Conservation (phyloP, 1,284 basidiomycete species). For the Leccinum huronense region DNA sequence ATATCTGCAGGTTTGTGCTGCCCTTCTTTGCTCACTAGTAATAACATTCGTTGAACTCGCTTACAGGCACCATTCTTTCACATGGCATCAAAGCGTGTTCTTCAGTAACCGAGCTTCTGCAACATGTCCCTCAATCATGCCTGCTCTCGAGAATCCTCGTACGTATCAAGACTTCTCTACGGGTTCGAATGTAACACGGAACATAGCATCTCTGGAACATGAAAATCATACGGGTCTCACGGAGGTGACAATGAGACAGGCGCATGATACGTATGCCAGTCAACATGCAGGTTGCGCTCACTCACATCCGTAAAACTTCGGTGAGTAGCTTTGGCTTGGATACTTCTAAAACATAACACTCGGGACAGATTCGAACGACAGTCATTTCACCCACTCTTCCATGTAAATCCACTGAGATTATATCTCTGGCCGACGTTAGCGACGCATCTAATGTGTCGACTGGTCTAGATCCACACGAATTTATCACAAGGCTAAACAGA, state of each 20-base stretch:
- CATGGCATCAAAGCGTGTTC: conserved; percentile 56
- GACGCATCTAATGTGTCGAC: conserved; percentile 81
- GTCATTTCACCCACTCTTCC: conserved; percentile 60
- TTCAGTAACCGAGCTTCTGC: conserved; percentile 57
- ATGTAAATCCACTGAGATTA: conserved; percentile 76
- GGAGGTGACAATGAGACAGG: conserved; percentile 63
- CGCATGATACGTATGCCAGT: conserved; percentile 61
- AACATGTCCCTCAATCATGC: conserved; percentile 51
- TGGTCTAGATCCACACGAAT: conserved; percentile 73
- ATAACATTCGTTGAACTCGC: conserved; percentile 12
- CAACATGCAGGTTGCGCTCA: conserved; percentile 56
- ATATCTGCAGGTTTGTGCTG: conserved; percentile 62
- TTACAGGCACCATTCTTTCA: conserved; percentile 53
- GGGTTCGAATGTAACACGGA: conserved; percentile 13
- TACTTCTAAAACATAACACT: conserved; percentile 13
- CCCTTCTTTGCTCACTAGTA: neutral
- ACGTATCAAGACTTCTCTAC: conserved; percentile 19
- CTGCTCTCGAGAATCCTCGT: conserved; percentile 57
- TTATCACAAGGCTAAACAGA: conserved; percentile 73
- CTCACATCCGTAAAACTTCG: conserved; percentile 67
- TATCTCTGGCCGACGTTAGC: conserved; percentile 76
- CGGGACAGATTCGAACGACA: conserved; percentile 57
- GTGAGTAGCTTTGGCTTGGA: conserved; percentile 39
- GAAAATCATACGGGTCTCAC: conserved; percentile 52
- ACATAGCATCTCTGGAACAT: conserved; percentile 55